Evolutionary conservation across 2,329 filamentous ascomycete genomes (phyloP), one percentile per base, ranked within the genome.

Genomic region (Curvularia spicifera): DNA sequence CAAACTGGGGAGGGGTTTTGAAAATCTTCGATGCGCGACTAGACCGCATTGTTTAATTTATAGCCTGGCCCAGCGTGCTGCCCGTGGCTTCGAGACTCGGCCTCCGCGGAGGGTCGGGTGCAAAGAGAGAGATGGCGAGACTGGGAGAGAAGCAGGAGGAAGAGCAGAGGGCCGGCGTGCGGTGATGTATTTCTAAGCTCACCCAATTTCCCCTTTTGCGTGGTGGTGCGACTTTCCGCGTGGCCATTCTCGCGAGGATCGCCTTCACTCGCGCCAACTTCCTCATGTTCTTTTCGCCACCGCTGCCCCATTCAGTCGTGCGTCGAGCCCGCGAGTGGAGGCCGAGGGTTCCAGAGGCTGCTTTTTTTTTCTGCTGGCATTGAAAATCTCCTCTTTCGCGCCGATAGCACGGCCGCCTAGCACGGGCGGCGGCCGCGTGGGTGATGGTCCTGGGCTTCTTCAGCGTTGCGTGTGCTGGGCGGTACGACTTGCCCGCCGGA

Each of bases 11-110:
- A 46, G 56, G 51, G 56, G 29, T 45, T 58, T 48, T 55, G 12
- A 33, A 45, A 58, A 40, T 49, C 42, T 10, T 48, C 51, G 56
- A 55, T 55, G 51, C 40, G 51, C 55, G 56, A 46, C 56, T 58
- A 58, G 56, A 58, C 51, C 56, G 56, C 56, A 55, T 58, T 58
- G 40, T 51, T 45, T 51, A 55, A 58, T 58, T 58, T 58, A 58
- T 46, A 58, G 45, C 29, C 37, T 44, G 43, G 37, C 40, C 29
- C 31, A 28, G 47, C 22, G 26, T 49, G 15, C 22, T 49, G 24
- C 47, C 15, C 28, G 29, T 49, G 22, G 31, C 47, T 40, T 51
- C 35, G 31, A 13, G 31, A 20, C 40, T 15, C 22, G 20, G 29
- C 40, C 44, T 57, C 55, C 50, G 55, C 55, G 55, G 55, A 57